Evolutionary conservation across 1,284 basidiomycete species (phyloP).

Genomic region (Meripilus lineatus): DNA sequence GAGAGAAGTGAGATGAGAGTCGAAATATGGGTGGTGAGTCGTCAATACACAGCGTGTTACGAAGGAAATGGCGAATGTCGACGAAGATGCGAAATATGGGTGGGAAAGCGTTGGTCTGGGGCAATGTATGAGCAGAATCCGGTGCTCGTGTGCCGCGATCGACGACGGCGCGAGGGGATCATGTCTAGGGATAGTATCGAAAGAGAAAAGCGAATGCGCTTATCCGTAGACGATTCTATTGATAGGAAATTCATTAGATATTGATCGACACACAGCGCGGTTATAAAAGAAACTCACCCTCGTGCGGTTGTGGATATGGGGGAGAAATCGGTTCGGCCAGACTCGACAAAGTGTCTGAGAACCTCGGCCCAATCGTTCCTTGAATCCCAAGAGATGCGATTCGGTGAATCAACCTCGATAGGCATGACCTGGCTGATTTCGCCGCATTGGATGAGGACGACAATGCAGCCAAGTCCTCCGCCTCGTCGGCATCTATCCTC

Average conservation of each 20-base stretch:
- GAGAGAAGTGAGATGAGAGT: too few species aligned
- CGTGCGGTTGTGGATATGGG: slow-evolving; percentile 68
- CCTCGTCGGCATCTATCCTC: slow-evolving; percentile 68
- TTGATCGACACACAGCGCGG: background rate
- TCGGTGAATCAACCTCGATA: slow-evolving; percentile 72
- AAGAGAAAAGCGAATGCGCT: too few species aligned
- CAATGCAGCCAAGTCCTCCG: slow-evolving; percentile 68
- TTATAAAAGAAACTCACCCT: slow-evolving; percentile 49
- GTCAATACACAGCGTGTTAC: too few species aligned
- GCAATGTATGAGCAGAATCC: too few species aligned
- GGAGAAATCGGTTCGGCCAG: slow-evolving; percentile 71
- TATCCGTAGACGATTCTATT: slow-evolving; percentile 35
- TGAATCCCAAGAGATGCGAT: slow-evolving; percentile 66
- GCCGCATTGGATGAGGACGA: slow-evolving; percentile 71
- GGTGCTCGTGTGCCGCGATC: too few species aligned
- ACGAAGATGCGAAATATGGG: too few species aligned
- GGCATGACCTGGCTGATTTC: slow-evolving; percentile 76
- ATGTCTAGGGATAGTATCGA: too few species aligned
- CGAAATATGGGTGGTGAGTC: too few species aligned
- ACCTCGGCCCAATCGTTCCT: slow-evolving; percentile 68
- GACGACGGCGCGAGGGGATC: too few species aligned
- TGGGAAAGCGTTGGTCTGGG: too few species aligned
- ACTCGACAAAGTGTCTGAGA: slow-evolving; percentile 62
- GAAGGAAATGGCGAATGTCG: too few species aligned
- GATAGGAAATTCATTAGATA: background rate